Evolutionary conservation across 1,139 yeast genomes (phyloP).

Genomic region (Diutina rugosa): DNA sequence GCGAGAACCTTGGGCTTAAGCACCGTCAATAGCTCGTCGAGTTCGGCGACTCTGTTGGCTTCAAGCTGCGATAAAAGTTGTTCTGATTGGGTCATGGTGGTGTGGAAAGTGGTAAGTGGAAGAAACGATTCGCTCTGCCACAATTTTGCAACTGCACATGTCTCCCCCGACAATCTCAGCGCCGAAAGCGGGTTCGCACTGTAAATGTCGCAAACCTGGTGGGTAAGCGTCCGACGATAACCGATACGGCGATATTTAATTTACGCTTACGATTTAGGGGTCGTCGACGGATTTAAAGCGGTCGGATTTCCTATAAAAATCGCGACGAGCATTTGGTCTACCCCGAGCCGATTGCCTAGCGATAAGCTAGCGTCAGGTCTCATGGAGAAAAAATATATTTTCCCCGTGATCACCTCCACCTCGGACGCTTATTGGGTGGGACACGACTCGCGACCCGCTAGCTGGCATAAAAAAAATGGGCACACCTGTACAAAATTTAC

Average conservation of each 20-base stretch:
- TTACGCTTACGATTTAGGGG: too few relatives aligned
- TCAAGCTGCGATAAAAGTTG: slow-evolving; percentile 12
- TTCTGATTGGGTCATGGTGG: background rate
- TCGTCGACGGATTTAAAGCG: too few relatives aligned
- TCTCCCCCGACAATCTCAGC: background rate
- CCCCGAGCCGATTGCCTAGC: too few relatives aligned
- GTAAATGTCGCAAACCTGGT: background rate
- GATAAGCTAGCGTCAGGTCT: background rate
- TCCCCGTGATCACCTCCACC: background rate
- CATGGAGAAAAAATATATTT: background rate
- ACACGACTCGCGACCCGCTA: background rate
- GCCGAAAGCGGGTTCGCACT: background rate
- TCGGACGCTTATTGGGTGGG: background rate
- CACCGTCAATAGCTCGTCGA: slow-evolving; percentile 19
- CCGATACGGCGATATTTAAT: background rate
- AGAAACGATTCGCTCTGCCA: background rate
- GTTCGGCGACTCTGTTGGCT: slow-evolving; percentile 22
- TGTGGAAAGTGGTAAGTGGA: background rate
- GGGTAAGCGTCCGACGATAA: background rate
- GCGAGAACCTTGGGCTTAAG: slow-evolving; percentile 25
- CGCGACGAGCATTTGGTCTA: too few relatives aligned
- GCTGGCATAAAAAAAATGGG: too few relatives aligned
- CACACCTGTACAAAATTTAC: too few relatives aligned
- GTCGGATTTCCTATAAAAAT: too few relatives aligned
- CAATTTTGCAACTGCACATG: background rate